Base-by-base conservation (phyloP, 2,329 filamentous ascomycete genomes). In the Arthrobotrys megalospora region DNA sequence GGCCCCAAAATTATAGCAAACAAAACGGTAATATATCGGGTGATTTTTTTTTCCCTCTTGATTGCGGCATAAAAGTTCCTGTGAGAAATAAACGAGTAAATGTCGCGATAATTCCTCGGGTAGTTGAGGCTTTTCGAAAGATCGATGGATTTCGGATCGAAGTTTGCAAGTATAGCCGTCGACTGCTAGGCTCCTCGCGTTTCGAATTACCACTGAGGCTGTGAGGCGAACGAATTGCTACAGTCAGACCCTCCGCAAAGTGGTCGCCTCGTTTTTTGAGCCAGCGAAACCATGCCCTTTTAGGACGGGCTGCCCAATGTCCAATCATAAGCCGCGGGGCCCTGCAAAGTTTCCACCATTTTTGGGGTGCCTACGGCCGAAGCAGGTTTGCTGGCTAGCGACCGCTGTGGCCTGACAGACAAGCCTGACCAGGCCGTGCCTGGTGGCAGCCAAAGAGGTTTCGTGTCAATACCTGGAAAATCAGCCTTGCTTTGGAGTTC, bases 241-340 rank as follows among this genome's bases (percentile, higher is more conserved):
- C 60, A 65, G 72, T 66, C 62, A 55, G 52, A 63, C 64, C 62
- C 67, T 71, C 75, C 66, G 66, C 67, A 72, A 28, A 62, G 38
- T 71, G 75, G 53, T 24, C 75, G 75, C 75, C 75, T 78, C 75
- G 75, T 78, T 77, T 58, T 78, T 78, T 34, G 55, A 66, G 73
- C 60, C 62, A 58, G 36, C 58, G 19, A 67, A 62, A 64, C 75
- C 55, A 78, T 72, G 62, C 75, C 67, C 21, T 48, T 78, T 78
- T 72, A 52, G 53, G 75, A 21, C 21, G 19, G 28, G 7, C 12
- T 52, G 14, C 41, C 58, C 62, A 45, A 6, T 10, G 52, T 19
- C 73, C 73, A 77, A 77, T 77, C 50, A 77, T 14, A 45, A 41
- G 50, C 19, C 11, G 48, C 65, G 73, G 60, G 60, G 34, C 75